A percentile compares a stretch with the other conserved stretches of the same genome.
phyloP scores from a whole-genome alignment of 306 rosid species.

The Fragaria ananassa region DNA sequence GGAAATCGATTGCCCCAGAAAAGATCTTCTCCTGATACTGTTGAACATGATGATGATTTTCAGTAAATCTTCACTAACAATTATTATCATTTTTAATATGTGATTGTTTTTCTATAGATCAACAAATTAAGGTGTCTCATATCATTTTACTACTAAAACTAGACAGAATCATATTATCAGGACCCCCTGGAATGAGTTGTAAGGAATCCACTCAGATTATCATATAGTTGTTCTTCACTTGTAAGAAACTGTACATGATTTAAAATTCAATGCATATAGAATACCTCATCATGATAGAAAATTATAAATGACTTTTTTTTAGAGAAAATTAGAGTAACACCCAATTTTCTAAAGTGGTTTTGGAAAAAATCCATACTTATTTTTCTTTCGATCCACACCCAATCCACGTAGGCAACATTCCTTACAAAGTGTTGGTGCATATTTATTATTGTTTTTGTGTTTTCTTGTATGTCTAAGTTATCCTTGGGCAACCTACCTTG shows the following conservation, averaged over 20 bases:
- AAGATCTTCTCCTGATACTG: conserved; percentile 49
- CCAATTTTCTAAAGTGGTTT: too few relatives aligned
- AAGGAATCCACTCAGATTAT: not conserved
- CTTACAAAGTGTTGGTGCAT: too few relatives aligned
- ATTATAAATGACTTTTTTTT: too few relatives aligned
- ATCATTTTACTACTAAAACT: not conserved
- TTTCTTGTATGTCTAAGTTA: too few relatives aligned
- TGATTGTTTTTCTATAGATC: not conserved
- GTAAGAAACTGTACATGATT: not conserved
- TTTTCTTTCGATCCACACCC: too few relatives aligned
- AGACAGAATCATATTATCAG: not conserved
- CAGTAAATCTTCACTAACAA: conserved; percentile 17
- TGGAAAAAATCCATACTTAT: too few relatives aligned
- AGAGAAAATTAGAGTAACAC: too few relatives aligned
- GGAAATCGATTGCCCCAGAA: conserved; percentile 59
- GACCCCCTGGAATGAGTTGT: not conserved
- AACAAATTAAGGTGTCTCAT: not conserved
- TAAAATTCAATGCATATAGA: not conserved
- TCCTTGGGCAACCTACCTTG: too few relatives aligned
- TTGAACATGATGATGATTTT: conserved; percentile 35
- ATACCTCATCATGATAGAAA: not conserved
- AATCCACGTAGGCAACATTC: too few relatives aligned
- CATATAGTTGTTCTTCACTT: not conserved
- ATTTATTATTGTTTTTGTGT: too few relatives aligned
- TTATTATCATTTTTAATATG: not conserved